Conservation (phyloP, 176 grass and related monocot genomes). For the Rhynchospora tenuis region DNA sequence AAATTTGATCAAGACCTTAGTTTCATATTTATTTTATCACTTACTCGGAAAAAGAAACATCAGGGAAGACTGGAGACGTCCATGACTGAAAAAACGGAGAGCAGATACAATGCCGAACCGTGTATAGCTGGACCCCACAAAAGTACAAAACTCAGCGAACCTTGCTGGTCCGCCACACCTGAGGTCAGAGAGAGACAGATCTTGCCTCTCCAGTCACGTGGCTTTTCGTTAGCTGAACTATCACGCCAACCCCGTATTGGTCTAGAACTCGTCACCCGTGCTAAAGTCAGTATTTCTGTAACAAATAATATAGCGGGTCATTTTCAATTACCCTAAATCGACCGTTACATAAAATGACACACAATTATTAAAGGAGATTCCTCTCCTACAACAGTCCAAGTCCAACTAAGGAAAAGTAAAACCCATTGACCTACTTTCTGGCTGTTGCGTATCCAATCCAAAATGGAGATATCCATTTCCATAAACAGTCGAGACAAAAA, state of each 20-base stretch:
- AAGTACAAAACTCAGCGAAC: too few species aligned
- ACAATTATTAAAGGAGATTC: not conserved
- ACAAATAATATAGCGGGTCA: not conserved
- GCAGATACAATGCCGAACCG: too few species aligned
- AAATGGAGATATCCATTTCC: not conserved
- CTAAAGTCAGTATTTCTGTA: not conserved
- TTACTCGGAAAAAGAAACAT: too few species aligned
- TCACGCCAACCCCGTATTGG: not conserved
- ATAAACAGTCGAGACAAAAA: not conserved
- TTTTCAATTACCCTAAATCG: not conserved
- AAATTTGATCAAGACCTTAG: too few species aligned
- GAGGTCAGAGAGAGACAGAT: not conserved
- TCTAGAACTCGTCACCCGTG: not conserved
- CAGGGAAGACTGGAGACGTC: too few species aligned
- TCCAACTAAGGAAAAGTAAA: not conserved
- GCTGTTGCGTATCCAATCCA: not conserved
- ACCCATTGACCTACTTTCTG: not conserved
- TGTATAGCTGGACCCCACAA: too few species aligned
- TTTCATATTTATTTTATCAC: too few species aligned
- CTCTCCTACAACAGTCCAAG: not conserved
- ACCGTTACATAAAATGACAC: not conserved
- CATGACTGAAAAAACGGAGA: too few species aligned
- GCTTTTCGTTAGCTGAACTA: not conserved
- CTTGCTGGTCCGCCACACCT: too few species aligned
- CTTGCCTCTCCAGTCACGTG: not conserved